Evolutionary conservation across 2,329 filamentous ascomycete species (phyloP).

Genomic region (Diaporthe ilicicola): DNA sequence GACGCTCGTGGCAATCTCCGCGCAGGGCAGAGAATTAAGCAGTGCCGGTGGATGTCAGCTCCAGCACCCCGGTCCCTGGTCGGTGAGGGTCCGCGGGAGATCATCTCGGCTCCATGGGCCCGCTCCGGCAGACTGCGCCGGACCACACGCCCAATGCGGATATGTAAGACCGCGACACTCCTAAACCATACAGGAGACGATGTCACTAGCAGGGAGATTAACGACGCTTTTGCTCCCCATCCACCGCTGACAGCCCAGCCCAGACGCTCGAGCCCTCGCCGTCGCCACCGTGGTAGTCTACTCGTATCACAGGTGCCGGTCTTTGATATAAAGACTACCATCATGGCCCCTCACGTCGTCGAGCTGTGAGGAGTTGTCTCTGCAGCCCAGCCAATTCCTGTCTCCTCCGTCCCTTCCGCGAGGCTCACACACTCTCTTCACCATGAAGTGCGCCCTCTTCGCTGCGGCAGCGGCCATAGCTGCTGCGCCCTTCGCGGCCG

Average conservation of each 20-base stretch:
- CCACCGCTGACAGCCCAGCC: neutral
- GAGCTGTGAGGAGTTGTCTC: neutral
- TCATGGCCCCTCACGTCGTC: neutral
- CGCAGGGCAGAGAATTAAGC: conserved; percentile 18
- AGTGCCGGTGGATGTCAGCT: conserved; percentile 1
- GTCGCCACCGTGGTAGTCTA: neutral
- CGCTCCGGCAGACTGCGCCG: conserved; percentile 11
- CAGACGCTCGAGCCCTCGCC: neutral
- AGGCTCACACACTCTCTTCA: conserved; percentile 15
- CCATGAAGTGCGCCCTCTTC: neutral
- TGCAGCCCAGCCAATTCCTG: neutral
- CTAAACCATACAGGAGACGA: conserved; percentile 15
- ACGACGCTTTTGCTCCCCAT: conserved; percentile 2
- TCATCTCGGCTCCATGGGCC: conserved; percentile 6
- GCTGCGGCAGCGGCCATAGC: neutral
- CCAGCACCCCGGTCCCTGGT: conserved; percentile 6
- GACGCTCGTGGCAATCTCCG: conserved; percentile 3
- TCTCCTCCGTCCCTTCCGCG: neutral
- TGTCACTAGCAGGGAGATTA: conserved; percentile 20
- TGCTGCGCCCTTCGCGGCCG: neutral
- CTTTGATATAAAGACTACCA: neutral
- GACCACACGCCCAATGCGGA: conserved; percentile 5
- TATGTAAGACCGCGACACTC: conserved; percentile 8
- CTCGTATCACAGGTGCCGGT: neutral
- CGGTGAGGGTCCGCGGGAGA: neutral